A percentile compares a stretch with the other conserved stretches of the same genome.
Evolutionary conservation across 176 grass and related monocot genomes (phyloP).

Genomic region (Rhynchospora pubera): DNA sequence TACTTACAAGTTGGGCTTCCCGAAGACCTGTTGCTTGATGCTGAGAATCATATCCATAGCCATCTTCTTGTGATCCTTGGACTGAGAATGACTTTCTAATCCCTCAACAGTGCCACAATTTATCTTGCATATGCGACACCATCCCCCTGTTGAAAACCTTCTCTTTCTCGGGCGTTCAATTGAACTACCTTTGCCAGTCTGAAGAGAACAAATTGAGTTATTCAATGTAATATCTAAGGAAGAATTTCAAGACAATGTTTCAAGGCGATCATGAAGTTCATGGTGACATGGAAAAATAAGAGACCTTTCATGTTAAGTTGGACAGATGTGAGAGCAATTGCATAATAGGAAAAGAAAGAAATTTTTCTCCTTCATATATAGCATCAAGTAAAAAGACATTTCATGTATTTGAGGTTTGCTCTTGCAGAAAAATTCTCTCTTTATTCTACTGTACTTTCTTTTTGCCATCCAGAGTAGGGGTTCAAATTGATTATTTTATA

Average conservation of each 20-base stretch:
- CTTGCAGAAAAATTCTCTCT: neutral
- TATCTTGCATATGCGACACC: slow-evolving; percentile 84
- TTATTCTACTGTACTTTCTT: neutral
- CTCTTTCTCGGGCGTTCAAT: slow-evolving; percentile 46
- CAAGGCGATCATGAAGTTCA: neutral
- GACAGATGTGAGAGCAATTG: neutral
- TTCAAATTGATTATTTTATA: neutral
- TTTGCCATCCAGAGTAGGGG: neutral
- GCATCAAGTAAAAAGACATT: neutral
- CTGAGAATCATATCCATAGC: slow-evolving; percentile 77
- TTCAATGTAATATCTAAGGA: neutral
- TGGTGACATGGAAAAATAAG: neutral
- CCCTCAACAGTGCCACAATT: slow-evolving; percentile 73
- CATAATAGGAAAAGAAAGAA: neutral
- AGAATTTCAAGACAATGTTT: neutral
- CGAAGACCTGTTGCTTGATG: slow-evolving; percentile 78
- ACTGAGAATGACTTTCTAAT: slow-evolving; percentile 73
- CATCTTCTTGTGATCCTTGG: slow-evolving; percentile 80
- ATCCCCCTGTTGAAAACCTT: slow-evolving; percentile 38
- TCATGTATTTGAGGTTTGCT: neutral
- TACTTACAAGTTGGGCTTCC: slow-evolving; percentile 54
- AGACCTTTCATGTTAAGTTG: neutral
- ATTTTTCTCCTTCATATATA: neutral
- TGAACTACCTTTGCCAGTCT: slow-evolving; percentile 21
- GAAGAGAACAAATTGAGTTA: neutral